Conservation (phyloP, 768 basidiomycete genomes). For the Panaeolus papilionaceus region DNA sequence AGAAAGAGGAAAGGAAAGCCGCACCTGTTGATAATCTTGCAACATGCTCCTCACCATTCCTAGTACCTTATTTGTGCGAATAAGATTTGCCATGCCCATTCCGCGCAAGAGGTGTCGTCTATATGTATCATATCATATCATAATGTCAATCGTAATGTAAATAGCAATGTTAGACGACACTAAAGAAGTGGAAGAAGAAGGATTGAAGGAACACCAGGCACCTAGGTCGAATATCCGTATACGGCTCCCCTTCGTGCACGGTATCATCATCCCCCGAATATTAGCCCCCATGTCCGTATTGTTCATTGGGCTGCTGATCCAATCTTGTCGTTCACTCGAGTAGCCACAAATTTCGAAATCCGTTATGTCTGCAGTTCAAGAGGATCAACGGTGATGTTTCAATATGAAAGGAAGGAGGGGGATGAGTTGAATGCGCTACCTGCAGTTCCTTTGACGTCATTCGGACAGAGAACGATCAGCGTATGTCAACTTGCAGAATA, state of each 20-base stretch:
- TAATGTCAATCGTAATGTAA: no score
- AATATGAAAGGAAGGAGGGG: not conserved
- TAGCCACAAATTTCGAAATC: slow-evolving; percentile 32
- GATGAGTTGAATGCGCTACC: slow-evolving; percentile 14
- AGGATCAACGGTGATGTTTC: not conserved
- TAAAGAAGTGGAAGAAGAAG: no score
- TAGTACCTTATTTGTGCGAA: slow-evolving; percentile 77
- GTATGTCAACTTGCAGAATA: slow-evolving; percentile 39
- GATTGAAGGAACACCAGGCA: slow-evolving; percentile 31
- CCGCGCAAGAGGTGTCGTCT: slow-evolving; percentile 80
- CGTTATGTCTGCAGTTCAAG: not conserved
- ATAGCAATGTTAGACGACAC: no score
- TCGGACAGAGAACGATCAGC: slow-evolving; percentile 54
- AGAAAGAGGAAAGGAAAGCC: no score
- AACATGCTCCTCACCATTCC: slow-evolving; percentile 78
- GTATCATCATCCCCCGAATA: slow-evolving; percentile 80
- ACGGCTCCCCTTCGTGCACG: slow-evolving; percentile 64
- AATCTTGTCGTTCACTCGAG: no score
- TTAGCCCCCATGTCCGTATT: slow-evolving; percentile 68
- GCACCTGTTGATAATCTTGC: slow-evolving; percentile 73
- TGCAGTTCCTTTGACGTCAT: slow-evolving; percentile 11
- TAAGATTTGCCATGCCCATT: slow-evolving; percentile 81
- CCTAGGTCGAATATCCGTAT: slow-evolving; percentile 82
- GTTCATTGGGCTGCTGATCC: slow-evolving; percentile 78
- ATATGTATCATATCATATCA: not conserved